Conservation (phyloP, 2,329 filamentous ascomycete species). For the Ophiocordyceps camponoti-saundersi region DNA sequence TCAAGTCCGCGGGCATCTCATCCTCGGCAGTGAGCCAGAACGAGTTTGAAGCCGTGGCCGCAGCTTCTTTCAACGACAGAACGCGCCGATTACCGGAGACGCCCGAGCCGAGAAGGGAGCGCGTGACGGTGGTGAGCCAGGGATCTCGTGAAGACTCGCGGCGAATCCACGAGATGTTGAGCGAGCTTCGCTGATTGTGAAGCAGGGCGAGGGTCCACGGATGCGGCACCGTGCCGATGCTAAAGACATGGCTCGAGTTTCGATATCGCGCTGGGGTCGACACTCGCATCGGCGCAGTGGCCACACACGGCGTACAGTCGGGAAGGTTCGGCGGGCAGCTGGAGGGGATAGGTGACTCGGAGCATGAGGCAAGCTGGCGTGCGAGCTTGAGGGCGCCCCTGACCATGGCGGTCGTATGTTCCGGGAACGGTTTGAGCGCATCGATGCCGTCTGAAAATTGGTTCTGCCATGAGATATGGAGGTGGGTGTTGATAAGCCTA, state of each 20-base stretch:
- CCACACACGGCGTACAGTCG: constrained; percentile 55
- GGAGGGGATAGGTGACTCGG: constrained; percentile 51
- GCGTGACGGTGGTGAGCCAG: constrained; percentile 61
- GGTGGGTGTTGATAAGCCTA: constrained; percentile 64
- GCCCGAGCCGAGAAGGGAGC: constrained; percentile 46
- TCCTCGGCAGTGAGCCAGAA: constrained; percentile 69
- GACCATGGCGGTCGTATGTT: constrained; percentile 58
- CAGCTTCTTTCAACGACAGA: constrained; percentile 61
- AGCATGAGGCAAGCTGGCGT: constrained; percentile 57
- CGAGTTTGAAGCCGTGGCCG: constrained; percentile 54
- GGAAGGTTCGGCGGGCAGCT: constrained; percentile 72
- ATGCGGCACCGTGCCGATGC: constrained; percentile 77
- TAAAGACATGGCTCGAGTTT: constrained; percentile 59
- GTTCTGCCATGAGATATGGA: constrained; percentile 75
- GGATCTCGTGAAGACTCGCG: constrained; percentile 55
- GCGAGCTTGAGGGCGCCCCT: constrained; percentile 57
- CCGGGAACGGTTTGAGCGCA: constrained; percentile 62
- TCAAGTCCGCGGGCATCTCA: constrained; percentile 49
- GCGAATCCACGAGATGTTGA: constrained; percentile 49
- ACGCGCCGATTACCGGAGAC: constrained; percentile 46
- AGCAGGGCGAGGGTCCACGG: constrained; percentile 70
- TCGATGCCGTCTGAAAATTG: constrained; percentile 60
- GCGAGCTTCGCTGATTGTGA: constrained; percentile 38
- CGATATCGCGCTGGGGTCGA: constrained; percentile 49
- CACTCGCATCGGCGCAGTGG: constrained; percentile 47